phyloP scores from a whole-genome alignment of 1,139 yeast species.

The Candida albicans region DNA sequence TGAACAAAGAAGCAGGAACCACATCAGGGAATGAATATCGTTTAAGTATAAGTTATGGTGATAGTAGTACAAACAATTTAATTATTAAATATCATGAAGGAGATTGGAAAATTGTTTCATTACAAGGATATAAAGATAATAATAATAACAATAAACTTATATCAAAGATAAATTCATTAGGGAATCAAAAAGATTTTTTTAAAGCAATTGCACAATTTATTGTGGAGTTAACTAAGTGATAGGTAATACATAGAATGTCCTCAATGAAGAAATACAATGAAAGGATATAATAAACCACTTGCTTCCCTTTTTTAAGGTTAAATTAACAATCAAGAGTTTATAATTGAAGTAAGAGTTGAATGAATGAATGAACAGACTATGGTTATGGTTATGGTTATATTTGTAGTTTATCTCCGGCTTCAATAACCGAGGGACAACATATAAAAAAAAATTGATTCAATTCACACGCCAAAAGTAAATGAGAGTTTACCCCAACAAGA shows the following conservation, averaged over 20 bases:
- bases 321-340: no score
- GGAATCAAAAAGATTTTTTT: not conserved
- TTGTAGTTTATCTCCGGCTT: no score
- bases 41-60: not conserved
- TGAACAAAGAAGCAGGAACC: slow-evolving; percentile 2
- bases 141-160: not conserved
- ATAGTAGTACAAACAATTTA: slow-evolving; percentile 8
- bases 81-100: slow-evolving; percentile 9
- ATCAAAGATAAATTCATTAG: not conserved
- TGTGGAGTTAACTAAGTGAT: not conserved
- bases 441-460: no score
- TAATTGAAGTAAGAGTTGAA: no score
- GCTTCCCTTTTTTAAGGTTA: no score
- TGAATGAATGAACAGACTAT: no score
- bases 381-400: no score
- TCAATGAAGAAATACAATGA: not conserved
- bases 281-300: not conserved
- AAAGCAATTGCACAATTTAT: not conserved
- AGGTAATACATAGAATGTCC: no score
- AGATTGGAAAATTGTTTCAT: slow-evolving; percentile 10
- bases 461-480: not conserved
- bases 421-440: no score
- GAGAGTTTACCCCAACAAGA: no score
- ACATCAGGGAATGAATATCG: not conserved
- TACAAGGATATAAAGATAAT: not conserved